These are phyloP conservation scores for Volutella citrinella DNA, from an alignment of 2,329 filamentous ascomycete species.

Conservation along the genomic window DNA sequence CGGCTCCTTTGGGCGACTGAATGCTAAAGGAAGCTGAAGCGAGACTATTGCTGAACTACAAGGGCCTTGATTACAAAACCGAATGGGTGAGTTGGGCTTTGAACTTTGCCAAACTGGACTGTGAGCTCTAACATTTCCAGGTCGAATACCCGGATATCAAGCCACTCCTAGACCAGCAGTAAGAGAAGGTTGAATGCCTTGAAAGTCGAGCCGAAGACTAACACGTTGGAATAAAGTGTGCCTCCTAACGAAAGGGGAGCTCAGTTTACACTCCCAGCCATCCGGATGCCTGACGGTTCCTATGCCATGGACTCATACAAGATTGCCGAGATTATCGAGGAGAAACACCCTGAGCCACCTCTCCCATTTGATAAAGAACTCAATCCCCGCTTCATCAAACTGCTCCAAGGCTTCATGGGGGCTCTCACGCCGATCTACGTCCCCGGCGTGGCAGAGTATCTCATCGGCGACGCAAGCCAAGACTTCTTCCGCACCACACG, in stretches of 20 bases:
- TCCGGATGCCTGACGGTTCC: constrained; percentile 50
- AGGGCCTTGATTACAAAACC: constrained; percentile 12
- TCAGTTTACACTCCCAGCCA: constrained; percentile 40
- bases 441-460: constrained; percentile 8
- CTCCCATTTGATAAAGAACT: constrained; percentile 4
- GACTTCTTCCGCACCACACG: constrained; percentile 12
- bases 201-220: background rate
- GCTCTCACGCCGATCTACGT: constrained; percentile 13
- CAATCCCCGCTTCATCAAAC: constrained; percentile 6
- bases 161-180: constrained; percentile 9
- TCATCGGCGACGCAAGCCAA: constrained; percentile 14
- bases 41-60: constrained; percentile 16
- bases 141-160: constrained; percentile 15
- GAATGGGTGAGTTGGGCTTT: constrained; percentile 14
- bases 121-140: background rate
- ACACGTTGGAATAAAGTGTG: constrained; percentile 2
- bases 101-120: accelerated
- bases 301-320: constrained; percentile 61
- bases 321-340: constrained; percentile 61
- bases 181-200: background rate
- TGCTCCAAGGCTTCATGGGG: constrained; percentile 13
- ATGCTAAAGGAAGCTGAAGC: constrained; percentile 1
- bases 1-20: accelerated
- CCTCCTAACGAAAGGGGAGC: constrained; percentile 5
- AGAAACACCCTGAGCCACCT: constrained; percentile 49